Percentiles rank a stretch among this genome's conserved stretches.
Evolutionary conservation across 2,329 filamentous ascomycete species (phyloP).

Genomic region (Trichophyton benhamiae): DNA sequence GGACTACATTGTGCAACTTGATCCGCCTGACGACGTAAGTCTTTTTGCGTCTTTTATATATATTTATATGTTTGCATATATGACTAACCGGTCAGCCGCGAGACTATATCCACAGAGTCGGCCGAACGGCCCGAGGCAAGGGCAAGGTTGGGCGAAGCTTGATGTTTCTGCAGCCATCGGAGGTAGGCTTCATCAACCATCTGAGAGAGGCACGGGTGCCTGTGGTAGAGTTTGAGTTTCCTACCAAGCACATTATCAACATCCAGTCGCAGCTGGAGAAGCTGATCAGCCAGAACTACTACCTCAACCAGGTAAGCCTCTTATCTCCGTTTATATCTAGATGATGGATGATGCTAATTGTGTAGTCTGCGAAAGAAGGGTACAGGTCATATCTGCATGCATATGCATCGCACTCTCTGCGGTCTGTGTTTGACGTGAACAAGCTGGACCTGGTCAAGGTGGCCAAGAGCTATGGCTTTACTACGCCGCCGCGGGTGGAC

Average conservation of each 20-base stretch:
- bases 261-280: conserved; percentile 87
- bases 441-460: conserved; percentile 74
- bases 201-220: conserved; percentile 86
- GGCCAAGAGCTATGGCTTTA: conserved; percentile 72
- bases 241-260: conserved; percentile 79
- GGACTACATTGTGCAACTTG: conserved; percentile 94
- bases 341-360: conserved; percentile 5
- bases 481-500: conserved; percentile 64
- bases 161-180: conserved; percentile 84
- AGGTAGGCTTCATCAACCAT: conserved; percentile 84
- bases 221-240: conserved; percentile 92
- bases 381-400: conserved; percentile 89
- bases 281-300: conserved; percentile 90
- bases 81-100: conserved; percentile 38
- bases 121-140: conserved; percentile 77
- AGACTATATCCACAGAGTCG: conserved; percentile 92
- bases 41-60: background rate
- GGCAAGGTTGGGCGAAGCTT: conserved; percentile 76
- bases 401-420: conserved; percentile 74
- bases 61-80: background rate
- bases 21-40: conserved; percentile 65
- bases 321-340: conserved; percentile 2
- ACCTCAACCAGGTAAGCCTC: conserved; percentile 64
- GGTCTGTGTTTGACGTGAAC: conserved; percentile 73
- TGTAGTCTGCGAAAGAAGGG: conserved; percentile 53